Evolutionary conservation across 1,284 basidiomycete genomes (phyloP).

Genomic region (Mycena citricolor): DNA sequence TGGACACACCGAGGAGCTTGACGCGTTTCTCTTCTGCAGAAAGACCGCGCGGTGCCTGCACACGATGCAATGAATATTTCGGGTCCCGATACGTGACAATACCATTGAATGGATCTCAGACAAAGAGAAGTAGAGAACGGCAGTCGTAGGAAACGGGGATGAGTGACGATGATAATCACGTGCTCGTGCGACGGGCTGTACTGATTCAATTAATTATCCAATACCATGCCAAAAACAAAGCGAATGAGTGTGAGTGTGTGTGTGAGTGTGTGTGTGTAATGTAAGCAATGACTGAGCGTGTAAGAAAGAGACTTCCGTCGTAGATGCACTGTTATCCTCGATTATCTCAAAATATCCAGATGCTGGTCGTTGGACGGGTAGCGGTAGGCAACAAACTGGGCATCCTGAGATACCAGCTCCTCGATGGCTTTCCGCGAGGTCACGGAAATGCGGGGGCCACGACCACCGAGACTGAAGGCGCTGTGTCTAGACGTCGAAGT

Average conservation of each 20-base stretch:
- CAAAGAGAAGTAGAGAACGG: neutral
- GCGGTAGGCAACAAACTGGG: slow-evolving; percentile 79
- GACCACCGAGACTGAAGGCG: slow-evolving; percentile 35
- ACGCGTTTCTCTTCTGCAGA: slow-evolving; percentile 80
- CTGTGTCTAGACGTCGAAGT: slow-evolving; percentile 47
- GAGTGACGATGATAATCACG: slow-evolving; percentile 7
- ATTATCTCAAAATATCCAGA: slow-evolving; percentile 55
- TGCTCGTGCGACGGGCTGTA: no score
- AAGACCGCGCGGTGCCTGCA: slow-evolving; percentile 72
- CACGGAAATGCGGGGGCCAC: slow-evolving; percentile 54
- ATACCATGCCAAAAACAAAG: slow-evolving; percentile 15
- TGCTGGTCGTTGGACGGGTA: slow-evolving; percentile 75
- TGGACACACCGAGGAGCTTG: slow-evolving; percentile 52
- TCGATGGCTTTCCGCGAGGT: slow-evolving; percentile 70
- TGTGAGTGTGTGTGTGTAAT: no score
- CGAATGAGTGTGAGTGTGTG: neutral
- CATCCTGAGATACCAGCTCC: slow-evolving; percentile 74
- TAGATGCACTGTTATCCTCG: no score
- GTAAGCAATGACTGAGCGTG: no score
- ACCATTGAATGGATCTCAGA: neutral
- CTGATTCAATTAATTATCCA: slow-evolving; percentile 8
- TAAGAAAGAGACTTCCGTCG: no score
- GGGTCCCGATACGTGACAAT: neutral
- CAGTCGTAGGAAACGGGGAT: neutral
- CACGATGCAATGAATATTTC: neutral